These are phyloP conservation scores for Candida oleophila DNA, from an alignment of 805 yeast species.

Conservation along the genomic window DNA sequence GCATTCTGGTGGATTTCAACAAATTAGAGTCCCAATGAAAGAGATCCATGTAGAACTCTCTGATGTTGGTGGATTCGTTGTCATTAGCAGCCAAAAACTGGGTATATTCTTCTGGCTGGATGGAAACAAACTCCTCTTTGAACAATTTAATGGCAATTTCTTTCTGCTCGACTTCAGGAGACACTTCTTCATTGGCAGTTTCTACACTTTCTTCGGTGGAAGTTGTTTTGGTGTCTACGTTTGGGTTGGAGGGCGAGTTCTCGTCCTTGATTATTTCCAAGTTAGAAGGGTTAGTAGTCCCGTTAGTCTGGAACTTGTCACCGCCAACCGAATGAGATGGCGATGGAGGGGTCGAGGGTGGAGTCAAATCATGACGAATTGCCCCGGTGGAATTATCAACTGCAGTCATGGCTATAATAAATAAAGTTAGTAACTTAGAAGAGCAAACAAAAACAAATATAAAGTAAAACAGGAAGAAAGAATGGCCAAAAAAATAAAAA, in stretches of 20 bases:
- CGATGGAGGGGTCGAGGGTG: conserved; percentile 9
- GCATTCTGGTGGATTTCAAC: conserved; percentile 52
- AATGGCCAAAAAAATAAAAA: no score
- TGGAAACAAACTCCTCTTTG: conserved; percentile 41
- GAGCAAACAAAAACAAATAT: no score
- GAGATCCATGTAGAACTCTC: conserved; percentile 46
- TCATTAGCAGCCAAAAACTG: conserved; percentile 40
- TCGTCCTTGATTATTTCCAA: background rate
- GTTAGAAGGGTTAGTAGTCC: background rate
- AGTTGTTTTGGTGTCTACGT: background rate
- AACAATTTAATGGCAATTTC: conserved; percentile 37
- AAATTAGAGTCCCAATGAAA: conserved; percentile 52
- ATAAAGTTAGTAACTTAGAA: background rate
- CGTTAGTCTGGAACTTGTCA: conserved; percentile 4
- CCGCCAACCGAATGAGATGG: conserved; percentile 1
- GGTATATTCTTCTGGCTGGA: conserved; percentile 44
- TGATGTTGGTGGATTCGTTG: conserved; percentile 37
- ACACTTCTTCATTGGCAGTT: background rate
- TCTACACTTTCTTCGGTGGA: conserved; percentile 4
- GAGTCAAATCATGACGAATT: conserved; percentile 4
- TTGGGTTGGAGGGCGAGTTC: background rate
- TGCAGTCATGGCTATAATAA: conserved; percentile 1
- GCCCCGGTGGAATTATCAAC: conserved; percentile 1
- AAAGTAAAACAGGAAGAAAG: no score
- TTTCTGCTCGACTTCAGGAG: conserved; percentile 18